Evolutionary conservation across 805 yeast species (phyloP).

Genomic region (Kodamaea laetipori): DNA sequence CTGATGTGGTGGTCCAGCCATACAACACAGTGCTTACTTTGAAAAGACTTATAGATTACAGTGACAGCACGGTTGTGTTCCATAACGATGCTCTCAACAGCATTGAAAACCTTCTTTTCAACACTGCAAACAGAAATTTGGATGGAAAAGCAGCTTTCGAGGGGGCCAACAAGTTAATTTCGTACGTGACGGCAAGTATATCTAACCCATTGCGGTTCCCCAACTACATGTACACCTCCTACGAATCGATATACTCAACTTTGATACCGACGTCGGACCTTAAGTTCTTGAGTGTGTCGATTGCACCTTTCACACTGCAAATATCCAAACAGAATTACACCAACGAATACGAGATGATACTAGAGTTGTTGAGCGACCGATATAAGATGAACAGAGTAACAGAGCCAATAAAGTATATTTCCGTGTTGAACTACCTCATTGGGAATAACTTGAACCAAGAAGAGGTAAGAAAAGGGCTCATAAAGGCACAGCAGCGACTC

Average conservation of each 20-base stretch:
- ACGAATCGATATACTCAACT: constrained; percentile 78
- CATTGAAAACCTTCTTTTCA: constrained; percentile 54
- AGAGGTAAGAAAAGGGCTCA: constrained; percentile 69
- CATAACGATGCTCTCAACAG: constrained; percentile 84
- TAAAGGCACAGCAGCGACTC: constrained; percentile 65
- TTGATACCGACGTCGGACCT: constrained; percentile 83
- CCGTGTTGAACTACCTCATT: constrained; percentile 68
- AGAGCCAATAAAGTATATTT: constrained; percentile 53
- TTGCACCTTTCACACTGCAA: constrained; percentile 46
- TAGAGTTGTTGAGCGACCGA: constrained; percentile 79
- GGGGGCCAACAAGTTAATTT: constrained; percentile 81
- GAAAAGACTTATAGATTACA: constrained; percentile 75
- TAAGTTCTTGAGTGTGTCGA: constrained; percentile 56
- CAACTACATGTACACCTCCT: constrained; percentile 83
- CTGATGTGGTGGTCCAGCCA: constrained; percentile 98
- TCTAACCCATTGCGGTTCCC: constrained; percentile 92
- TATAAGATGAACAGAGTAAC: constrained; percentile 65
- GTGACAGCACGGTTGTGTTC: constrained; percentile 86
- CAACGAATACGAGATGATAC: constrained; percentile 80
- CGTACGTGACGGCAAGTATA: constrained; percentile 79
- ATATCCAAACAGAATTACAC: constrained; percentile 56
- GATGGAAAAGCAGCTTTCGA: constrained; percentile 61
- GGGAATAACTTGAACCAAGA: constrained; percentile 62
- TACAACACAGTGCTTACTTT: constrained; percentile 86
- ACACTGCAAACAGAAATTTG: constrained; percentile 10